Conservation (phyloP, 495 filamentous ascomycete genomes). For the Lepraria neglecta region DNA sequence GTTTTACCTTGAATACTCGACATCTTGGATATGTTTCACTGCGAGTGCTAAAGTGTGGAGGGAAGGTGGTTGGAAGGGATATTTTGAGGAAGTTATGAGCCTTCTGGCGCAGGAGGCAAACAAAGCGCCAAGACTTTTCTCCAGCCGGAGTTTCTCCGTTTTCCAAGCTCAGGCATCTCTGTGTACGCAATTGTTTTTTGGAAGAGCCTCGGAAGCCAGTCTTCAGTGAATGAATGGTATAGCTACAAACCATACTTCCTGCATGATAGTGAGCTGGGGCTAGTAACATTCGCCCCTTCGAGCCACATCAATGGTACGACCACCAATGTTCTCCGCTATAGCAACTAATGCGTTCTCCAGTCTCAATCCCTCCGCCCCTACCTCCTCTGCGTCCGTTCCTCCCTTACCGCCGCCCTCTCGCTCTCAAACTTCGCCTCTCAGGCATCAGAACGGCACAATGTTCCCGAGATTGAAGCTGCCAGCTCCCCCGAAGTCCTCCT, state of each 20-base stretch:
- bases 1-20: constrained; percentile 25
- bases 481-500: constrained; percentile 92
- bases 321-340: not conserved
- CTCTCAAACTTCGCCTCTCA: constrained; percentile 98
- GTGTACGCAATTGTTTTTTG: too few species aligned
- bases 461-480: constrained; percentile 90
- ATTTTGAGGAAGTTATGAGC: not conserved
- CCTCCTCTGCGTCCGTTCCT: constrained; percentile 90
- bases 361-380: constrained; percentile 98
- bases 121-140: constrained; percentile 3
- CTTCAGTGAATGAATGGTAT: not conserved
- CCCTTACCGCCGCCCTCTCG: constrained; percentile 86
- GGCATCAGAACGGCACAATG: constrained; percentile 91
- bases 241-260: not conserved
- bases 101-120: not conserved
- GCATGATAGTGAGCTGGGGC: not conserved
- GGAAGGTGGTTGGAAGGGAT: too few species aligned
- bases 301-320: constrained; percentile 15
- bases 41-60: too few species aligned
- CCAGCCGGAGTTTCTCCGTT: not conserved
- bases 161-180: not conserved
- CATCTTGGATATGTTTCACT: constrained; percentile 16
- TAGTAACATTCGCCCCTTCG: not conserved
- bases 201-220: not conserved
- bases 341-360: constrained; percentile 38